Evolutionary conservation across 1,284 basidiomycete genomes (phyloP).

Genomic region (Malassezia yamatoensis): DNA sequence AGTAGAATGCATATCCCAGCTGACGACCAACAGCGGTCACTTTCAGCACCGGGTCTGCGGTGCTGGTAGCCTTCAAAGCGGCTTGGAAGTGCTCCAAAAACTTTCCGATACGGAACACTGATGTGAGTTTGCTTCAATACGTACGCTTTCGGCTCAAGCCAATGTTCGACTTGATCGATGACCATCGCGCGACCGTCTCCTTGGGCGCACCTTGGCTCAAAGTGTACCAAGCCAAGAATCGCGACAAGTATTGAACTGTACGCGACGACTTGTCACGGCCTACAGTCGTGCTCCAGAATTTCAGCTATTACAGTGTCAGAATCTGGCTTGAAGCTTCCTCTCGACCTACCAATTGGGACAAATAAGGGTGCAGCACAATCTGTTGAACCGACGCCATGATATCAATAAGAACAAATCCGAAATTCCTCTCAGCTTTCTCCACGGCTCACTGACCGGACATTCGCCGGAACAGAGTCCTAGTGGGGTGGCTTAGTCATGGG

Average conservation of each 20-base stretch:
- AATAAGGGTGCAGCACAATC: constrained; percentile 45
- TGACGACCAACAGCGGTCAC: constrained; percentile 73
- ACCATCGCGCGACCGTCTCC: constrained; percentile 48
- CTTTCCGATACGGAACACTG: constrained; percentile 86
- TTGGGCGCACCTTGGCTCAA: constrained; percentile 49
- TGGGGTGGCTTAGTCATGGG: neutral
- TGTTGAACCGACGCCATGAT: constrained; percentile 46
- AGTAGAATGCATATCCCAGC: constrained; percentile 80
- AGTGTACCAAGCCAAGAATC: constrained; percentile 72
- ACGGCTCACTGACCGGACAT: neutral
- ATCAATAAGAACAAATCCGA: neutral
- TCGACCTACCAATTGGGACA: constrained; percentile 35
- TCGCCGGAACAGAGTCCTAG: neutral
- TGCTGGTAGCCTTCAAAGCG: constrained; percentile 64
- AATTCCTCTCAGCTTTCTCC: neutral
- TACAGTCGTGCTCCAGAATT: constrained; percentile 48
- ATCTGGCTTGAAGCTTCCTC: neutral
- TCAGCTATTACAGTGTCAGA: constrained; percentile 22
- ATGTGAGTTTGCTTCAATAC: constrained; percentile 1
- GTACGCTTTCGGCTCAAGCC: constrained; percentile 50
- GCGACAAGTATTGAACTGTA: constrained; percentile 79
- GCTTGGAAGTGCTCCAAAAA: constrained; percentile 89
- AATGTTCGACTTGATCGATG: constrained; percentile 50
- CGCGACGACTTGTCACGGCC: constrained; percentile 64
- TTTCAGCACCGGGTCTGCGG: constrained; percentile 62